Evolutionary conservation across 352 stramenopile genomes (phyloP).

Genomic region (Phytophthora uliginosa): DNA sequence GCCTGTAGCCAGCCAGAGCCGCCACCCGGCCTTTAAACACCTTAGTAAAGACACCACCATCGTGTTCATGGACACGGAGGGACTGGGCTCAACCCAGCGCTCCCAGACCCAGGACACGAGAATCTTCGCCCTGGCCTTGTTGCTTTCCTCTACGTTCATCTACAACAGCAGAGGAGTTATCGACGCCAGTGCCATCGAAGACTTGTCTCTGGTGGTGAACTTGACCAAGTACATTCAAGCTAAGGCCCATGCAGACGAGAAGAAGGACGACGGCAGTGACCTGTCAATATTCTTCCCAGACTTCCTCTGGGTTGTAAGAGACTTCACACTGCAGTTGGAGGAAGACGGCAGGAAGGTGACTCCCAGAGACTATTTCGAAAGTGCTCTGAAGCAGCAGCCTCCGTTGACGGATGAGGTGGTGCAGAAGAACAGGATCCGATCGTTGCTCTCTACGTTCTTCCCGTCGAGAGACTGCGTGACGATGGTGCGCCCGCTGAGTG

Average conservation of each 20-base stretch:
- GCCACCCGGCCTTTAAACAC: conserved; percentile 46
- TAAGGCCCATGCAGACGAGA: conserved; percentile 34
- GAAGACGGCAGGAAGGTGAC: conserved; percentile 68
- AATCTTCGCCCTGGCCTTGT: conserved; percentile 76
- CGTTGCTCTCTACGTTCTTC: conserved; percentile 74
- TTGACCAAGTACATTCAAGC: conserved; percentile 80
- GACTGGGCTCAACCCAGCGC: conserved; percentile 70
- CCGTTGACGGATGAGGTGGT: conserved; percentile 55
- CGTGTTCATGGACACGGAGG: conserved; percentile 85
- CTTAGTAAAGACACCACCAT: conserved; percentile 58
- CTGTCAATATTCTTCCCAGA: conserved; percentile 72
- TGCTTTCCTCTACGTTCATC: conserved; percentile 79
- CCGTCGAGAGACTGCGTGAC: conserved; percentile 81
- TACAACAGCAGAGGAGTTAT: conserved; percentile 88
- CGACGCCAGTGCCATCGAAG: conserved; percentile 76
- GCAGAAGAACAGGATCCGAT: conserved; percentile 74
- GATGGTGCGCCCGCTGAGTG: conserved; percentile 79
- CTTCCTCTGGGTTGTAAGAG: conserved; percentile 85
- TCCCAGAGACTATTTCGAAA: conserved; percentile 79
- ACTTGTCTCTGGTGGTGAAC: conserved; percentile 85
- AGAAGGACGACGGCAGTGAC: conserved; percentile 38
- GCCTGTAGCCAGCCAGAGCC: conserved; percentile 30
- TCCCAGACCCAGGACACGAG: conserved; percentile 77
- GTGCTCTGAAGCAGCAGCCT: conserved; percentile 69
- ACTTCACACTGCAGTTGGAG: conserved; percentile 79